These are phyloP conservation scores for Dorcoceras hygrometricum DNA, from an alignment of 257 asterid genomes.

Conservation along the genomic window DNA sequence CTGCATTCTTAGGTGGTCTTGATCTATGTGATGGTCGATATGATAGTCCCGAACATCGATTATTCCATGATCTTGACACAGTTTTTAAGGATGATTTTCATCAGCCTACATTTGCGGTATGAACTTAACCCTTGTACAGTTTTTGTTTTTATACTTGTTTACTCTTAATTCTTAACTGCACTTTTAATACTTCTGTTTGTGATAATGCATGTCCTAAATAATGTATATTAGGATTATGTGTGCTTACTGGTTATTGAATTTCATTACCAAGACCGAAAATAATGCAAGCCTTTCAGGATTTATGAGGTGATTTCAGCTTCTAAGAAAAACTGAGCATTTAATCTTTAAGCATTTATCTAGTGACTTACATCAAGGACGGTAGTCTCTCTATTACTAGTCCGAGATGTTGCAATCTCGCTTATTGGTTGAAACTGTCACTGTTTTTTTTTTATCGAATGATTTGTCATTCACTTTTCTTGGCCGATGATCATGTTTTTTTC, in stretches of 20 bases:
- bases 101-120: constrained; percentile 86
- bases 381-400: neutral
- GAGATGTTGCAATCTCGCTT: neutral
- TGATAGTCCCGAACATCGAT: constrained; percentile 86
- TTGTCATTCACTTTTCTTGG: neutral
- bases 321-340: too few relatives aligned
- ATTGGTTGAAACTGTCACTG: neutral
- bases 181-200: neutral
- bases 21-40: constrained; percentile 99
- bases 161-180: neutral
- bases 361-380: neutral
- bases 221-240: neutral
- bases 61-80: constrained; percentile 64
- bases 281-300: neutral
- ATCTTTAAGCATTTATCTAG: neutral
- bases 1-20: constrained; percentile 87
- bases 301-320: neutral
- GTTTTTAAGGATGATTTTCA: constrained; percentile 70
- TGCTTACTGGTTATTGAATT: neutral
- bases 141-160: constrained; percentile 4
- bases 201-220: neutral
- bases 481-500: neutral
- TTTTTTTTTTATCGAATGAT: too few relatives aligned
- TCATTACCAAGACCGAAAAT: neutral
- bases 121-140: constrained; percentile 23